phyloP scores from a whole-genome alignment of 2,329 filamentous ascomycete genomes.

The Bipolaris oryzae region DNA sequence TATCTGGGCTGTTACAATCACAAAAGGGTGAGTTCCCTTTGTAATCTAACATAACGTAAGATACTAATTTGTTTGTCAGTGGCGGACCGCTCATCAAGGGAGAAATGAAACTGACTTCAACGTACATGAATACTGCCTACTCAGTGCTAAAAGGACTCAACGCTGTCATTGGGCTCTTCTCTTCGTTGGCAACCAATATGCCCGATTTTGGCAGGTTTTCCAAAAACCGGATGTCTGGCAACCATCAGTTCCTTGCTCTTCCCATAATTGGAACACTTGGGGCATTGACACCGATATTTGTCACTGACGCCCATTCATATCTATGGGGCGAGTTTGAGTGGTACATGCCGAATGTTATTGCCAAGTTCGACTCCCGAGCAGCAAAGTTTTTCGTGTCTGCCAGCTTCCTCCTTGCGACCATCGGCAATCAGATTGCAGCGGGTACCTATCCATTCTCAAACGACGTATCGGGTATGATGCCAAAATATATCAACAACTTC shows the following conservation, averaged over 20 bases:
- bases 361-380: conserved; percentile 52
- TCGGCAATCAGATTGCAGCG: conserved; percentile 52
- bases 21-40: conserved; percentile 39
- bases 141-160: conserved; percentile 54
- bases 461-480: conserved; percentile 42
- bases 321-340: conserved; percentile 56
- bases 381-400: conserved; percentile 52
- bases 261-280: conserved; percentile 56
- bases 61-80: conserved; percentile 3
- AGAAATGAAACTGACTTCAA: conserved; percentile 42
- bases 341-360: conserved; percentile 57
- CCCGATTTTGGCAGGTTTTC: conserved; percentile 54
- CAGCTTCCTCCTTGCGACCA: conserved; percentile 52
- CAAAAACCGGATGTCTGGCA: conserved; percentile 50
- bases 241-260: conserved; percentile 56
- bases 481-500: conserved; percentile 48
- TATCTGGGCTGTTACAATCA: conserved; percentile 53
- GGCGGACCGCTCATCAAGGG: conserved; percentile 52
- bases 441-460: conserved; percentile 48
- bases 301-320: conserved; percentile 54
- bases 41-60: background rate
- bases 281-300: conserved; percentile 56
- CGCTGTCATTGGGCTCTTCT: conserved; percentile 58
- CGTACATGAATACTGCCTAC: conserved; percentile 54
- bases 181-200: conserved; percentile 59